Conservation (phyloP, 2,329 filamentous ascomycete genomes). For the Coccinonectria pachysandricola region DNA sequence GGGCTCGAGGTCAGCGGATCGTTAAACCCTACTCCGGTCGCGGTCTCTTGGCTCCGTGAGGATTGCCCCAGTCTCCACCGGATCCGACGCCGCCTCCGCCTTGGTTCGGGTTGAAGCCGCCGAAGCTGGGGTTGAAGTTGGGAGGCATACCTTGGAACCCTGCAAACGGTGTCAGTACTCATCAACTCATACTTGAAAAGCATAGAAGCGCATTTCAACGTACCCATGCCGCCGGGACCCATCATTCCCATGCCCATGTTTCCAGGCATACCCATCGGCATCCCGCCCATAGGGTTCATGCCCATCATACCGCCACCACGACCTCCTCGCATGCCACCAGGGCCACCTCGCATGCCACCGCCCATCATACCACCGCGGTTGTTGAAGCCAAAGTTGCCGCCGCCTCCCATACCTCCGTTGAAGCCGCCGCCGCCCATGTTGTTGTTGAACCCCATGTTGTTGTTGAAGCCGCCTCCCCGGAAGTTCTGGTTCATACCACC, state of each 20-base stretch:
- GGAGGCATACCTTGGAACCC: conserved; percentile 60
- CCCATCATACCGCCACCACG: conserved; percentile 43
- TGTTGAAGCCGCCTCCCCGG: conserved; percentile 33
- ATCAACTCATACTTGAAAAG: no score
- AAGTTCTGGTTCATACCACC: conserved; percentile 38
- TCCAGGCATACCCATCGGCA: conserved; percentile 48
- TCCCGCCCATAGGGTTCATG: conserved; percentile 37
- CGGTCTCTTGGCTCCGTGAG: conserved; percentile 70
- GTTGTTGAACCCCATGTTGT: conserved; percentile 35
- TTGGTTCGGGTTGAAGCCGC: conserved; percentile 42
- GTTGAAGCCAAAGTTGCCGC: conserved; percentile 40
- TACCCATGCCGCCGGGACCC: conserved; percentile 37
- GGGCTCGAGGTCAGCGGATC: no score
- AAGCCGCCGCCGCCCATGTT: conserved; percentile 35
- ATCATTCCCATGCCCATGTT: conserved; percentile 47
- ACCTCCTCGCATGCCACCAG: conserved; percentile 36
- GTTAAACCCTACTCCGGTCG: conserved; percentile 57
- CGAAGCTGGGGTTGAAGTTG: conserved; percentile 62
- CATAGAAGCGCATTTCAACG: no score
- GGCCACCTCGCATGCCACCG: conserved; percentile 35
- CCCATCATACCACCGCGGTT: conserved; percentile 36
- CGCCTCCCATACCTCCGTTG: conserved; percentile 42
- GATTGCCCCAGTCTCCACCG: conserved; percentile 61
- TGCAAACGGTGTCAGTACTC: conserved; percentile 18
- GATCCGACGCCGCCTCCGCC: conserved; percentile 28